Evolutionary conservation across 2,329 filamentous ascomycete genomes (phyloP), one percentile per base, ranked within the genome.

Genomic region (Chaetomium sp.): DNA sequence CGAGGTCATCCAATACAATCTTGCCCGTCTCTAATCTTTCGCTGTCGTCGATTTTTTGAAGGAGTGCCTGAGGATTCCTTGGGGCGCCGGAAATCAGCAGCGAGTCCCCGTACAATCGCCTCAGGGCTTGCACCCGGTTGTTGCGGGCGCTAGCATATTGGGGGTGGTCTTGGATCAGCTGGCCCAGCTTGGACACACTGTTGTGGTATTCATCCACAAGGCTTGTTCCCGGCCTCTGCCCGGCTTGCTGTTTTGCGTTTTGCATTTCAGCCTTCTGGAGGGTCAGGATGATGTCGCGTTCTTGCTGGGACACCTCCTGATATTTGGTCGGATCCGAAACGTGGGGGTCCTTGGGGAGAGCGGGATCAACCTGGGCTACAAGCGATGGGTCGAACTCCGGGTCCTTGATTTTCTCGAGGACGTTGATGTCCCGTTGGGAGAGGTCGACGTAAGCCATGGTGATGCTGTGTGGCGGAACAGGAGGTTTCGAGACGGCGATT

Each of bases 81-180:
- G 67, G 65, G 11, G 70, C 71, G 32, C 71, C 67, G 32, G 68
- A 63, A 38, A 83, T 68, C 27, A 86, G 70, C 65, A 84, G 74
- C 2, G 74, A 71, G 65, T 87, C 84, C 9, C 84, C 85, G 59
- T 86, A 83, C 54, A 84, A 70, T 48, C 85, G 74, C 27, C 86
- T 74, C 35, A 79, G 64, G 7, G 85, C 77, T 68, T 91, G 88
- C 2, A 85, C 88, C 49, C 87, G 79, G 69, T 92, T 91, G 67
- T 90, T 87, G 56, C 82, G 79, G 5, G 84, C 86, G 60, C 85
- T 88, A 27, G 87, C 86, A 69, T 91, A 91, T 36, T 73, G 70
- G 3, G 87, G 85, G 52, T 82, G 68, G 32, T 79, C 70, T 2
- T 72, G 65, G 42, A 90, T 79, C 36, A 90, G 74, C 2, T 69